A percentile compares a stretch with the other conserved stretches of the same genome.
These are phyloP conservation scores for Phyllosticta citrichinensis DNA, from an alignment of 2,329 filamentous ascomycete species.

Conservation along the genomic window DNA sequence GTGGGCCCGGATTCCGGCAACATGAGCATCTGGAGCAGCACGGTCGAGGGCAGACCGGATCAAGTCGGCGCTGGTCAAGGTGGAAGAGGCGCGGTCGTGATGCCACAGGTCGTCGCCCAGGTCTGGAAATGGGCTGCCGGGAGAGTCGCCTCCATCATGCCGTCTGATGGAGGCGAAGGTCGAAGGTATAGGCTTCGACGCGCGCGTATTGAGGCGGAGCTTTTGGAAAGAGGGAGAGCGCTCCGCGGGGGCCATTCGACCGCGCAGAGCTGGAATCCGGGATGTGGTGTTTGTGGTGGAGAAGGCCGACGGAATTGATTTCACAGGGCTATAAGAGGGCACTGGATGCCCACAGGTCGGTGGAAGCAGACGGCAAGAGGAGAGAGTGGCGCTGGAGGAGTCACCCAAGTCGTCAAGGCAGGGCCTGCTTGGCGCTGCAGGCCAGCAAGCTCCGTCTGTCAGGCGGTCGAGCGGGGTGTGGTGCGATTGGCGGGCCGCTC, in stretches of 20 bases:
- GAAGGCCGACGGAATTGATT: neutral
- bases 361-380: neutral
- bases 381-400: neutral
- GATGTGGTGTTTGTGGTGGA: neutral
- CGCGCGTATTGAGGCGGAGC: slow-evolving; percentile 30
- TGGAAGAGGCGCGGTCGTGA: slow-evolving; percentile 17
- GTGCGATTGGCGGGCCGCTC: neutral
- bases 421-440: neutral
- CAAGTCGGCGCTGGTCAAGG: slow-evolving; percentile 15
- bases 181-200: slow-evolving; percentile 25
- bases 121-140: slow-evolving; percentile 3
- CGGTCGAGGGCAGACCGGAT: slow-evolving; percentile 15
- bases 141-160: slow-evolving; percentile 14
- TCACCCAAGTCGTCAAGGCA: neutral
- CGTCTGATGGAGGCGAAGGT: slow-evolving; percentile 25
- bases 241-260: slow-evolving; percentile 30
- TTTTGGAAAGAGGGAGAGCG: slow-evolving; percentile 33
- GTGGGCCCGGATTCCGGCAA: slow-evolving; percentile 15
- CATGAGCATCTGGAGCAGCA: slow-evolving; percentile 9
- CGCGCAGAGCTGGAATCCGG: slow-evolving; percentile 1
- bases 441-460: neutral
- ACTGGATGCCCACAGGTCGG: neutral
- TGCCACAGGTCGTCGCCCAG: slow-evolving; percentile 15
- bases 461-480: neutral
- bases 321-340: neutral